phyloP scores from a whole-genome alignment of 768 basidiomycete species.

The Tulasnella sp. region DNA sequence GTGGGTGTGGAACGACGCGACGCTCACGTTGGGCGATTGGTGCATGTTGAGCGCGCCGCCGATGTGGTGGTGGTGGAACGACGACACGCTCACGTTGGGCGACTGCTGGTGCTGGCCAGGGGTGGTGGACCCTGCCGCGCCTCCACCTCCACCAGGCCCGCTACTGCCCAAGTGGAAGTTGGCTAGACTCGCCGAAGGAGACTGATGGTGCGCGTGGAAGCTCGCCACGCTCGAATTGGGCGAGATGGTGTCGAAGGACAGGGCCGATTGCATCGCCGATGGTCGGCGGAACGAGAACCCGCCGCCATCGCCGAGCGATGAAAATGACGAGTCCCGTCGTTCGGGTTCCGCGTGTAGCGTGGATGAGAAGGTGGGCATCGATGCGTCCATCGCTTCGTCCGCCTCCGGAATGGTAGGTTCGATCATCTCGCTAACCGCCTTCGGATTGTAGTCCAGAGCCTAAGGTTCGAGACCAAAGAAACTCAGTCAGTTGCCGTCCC shows the following conservation, averaged over 20 bases:
- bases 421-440: constrained; percentile 33
- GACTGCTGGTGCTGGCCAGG: neutral
- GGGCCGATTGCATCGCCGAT: constrained; percentile 22
- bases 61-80: constrained; percentile 22
- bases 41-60: neutral
- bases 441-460: constrained; percentile 32
- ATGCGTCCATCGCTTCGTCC: constrained; percentile 22
- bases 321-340: constrained; percentile 24
- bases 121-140: neutral
- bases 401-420: constrained; percentile 29
- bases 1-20: constrained; percentile 27
- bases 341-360: constrained; percentile 19
- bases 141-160: no score
- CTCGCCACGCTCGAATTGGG: constrained; percentile 29
- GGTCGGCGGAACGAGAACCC: constrained; percentile 26
- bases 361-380: constrained; percentile 20
- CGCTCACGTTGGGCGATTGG: constrained; percentile 32
- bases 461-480: neutral
- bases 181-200: constrained; percentile 8
- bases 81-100: constrained; percentile 25
- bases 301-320: neutral
- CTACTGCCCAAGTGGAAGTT: constrained; percentile 14
- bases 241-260: constrained; percentile 28
- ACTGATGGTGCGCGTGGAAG: constrained; percentile 33
- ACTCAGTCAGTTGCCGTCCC: no score